Evolutionary conservation across 139 green algal genomes (phyloP), one percentile per base, ranked within the genome.

Genomic region (Deuterostichococcus epilithicus): DNA sequence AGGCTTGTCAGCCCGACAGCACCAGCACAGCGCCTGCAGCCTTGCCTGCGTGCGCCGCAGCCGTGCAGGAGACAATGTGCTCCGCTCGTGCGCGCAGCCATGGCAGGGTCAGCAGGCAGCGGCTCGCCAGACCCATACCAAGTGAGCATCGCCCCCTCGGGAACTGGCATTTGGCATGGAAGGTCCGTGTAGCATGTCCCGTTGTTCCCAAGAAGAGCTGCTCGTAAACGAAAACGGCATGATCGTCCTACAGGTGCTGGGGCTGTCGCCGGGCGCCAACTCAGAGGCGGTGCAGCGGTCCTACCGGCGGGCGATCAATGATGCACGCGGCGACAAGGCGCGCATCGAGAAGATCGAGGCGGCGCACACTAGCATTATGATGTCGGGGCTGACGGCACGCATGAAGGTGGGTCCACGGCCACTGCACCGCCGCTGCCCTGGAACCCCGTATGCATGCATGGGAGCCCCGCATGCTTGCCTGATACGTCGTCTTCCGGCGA

Each of bases 291-390:
- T 92, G 35, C 69, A 85, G 39, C 70, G 80, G 18, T 80, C 79
- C 4, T 92, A 92, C 80, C 86, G 83, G 26, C 78, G 76, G 30
- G 80, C 74, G 59, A 42, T 86, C 35, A 28, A 36, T 22, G 82
- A 88, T 23, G 72, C 60, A 0, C 82, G 70, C 35, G 76, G 78
- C 3, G 67, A 86, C 68, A 84, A 91, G 0, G 76, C 76, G 18
- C 73, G 60, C 44, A 52, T 74, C 35, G 60, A 65, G 20, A 68
- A 33, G 20, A 86, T 92, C 10, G 88, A 92, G 42, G 66, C 76
- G 5, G 88, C 88, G 8, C 88, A 92, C 78, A 83, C 80, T 1
- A 63, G 45, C 26, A 73, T 92, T 25, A 86, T 92, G 80, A 92
- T 92, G 88, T 75, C 77, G 6, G 36, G 72, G 28, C 76, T 92